Conservation (phyloP, 768 basidiomycete species). For the Lactifluus echinatus region DNA sequence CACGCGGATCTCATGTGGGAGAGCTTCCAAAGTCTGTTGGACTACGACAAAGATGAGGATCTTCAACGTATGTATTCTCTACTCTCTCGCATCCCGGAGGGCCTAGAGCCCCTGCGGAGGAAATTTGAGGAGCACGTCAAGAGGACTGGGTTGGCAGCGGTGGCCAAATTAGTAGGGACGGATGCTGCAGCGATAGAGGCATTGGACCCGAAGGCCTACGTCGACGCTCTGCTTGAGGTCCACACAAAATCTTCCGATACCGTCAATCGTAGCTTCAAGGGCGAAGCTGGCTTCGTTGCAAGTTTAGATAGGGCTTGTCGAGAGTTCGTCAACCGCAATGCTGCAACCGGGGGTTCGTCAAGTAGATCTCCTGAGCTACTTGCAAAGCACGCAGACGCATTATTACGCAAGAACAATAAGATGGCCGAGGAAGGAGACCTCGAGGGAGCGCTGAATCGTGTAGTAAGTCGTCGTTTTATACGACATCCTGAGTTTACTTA, state of each 20-base stretch:
- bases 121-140: constrained; percentile 96
- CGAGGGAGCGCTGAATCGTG: constrained; percentile 83
- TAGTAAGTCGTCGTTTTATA: constrained; percentile 44
- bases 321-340: constrained; percentile 91
- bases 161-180: constrained; percentile 57
- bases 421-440: constrained; percentile 86
- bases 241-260: constrained; percentile 89
- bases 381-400: constrained; percentile 83
- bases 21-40: constrained; percentile 81
- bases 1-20: constrained; percentile 85
- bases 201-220: constrained; percentile 88
- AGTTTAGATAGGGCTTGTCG: constrained; percentile 91
- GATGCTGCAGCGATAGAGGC: constrained; percentile 48
- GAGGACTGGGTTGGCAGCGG: constrained; percentile 73
- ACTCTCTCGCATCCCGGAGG: constrained; percentile 83
- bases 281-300: constrained; percentile 89
- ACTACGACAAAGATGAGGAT: constrained; percentile 92
- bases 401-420: constrained; percentile 93
- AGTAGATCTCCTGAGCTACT: constrained; percentile 88
- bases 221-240: constrained; percentile 85
- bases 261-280: constrained; percentile 80
- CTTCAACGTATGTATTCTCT: constrained; percentile 91
- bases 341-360: constrained; percentile 74
- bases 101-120: constrained; percentile 83
- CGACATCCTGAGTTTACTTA: background rate